Percentiles rank a stretch among this genome's conserved stretches.
Conservation (phyloP, 1,284 basidiomycete species). For the Ustilago xerochloae region DNA sequence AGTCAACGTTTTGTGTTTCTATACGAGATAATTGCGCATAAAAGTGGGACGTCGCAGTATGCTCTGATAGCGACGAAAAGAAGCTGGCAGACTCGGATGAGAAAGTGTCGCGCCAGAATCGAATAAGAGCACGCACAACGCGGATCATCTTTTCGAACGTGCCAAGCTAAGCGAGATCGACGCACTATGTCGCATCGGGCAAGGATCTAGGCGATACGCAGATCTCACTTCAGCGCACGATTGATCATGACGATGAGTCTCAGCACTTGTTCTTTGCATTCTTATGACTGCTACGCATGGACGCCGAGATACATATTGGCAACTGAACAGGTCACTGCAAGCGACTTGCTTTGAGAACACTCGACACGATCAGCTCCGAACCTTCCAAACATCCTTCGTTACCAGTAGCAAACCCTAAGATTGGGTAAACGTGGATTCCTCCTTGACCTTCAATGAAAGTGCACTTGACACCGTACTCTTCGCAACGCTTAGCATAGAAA, state of each 20-base stretch:
- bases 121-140: not conserved
- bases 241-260: no score
- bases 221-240: no score
- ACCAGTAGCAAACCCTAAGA: not conserved
- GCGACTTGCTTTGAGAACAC: slow-evolving; percentile 5
- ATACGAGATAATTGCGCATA: no score
- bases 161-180: not conserved
- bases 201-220: no score
- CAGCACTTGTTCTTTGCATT: no score
- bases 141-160: not conserved
- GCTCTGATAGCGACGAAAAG: no score
- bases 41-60: no score
- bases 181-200: no score
- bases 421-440: slow-evolving; percentile 2
- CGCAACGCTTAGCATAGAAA: slow-evolving; percentile 1
- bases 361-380: not conserved
- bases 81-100: not conserved
- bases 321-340: not conserved
- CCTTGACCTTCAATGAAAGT: slow-evolving; percentile 6
- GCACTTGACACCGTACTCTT: not conserved
- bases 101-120: not conserved
- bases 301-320: no score
- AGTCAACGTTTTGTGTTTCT: no score
- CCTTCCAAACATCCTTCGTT: not conserved
- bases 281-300: no score